Percentiles rank a stretch among this genome's conserved stretches.
These are phyloP conservation scores for Collybia sp. DNA, from an alignment of 768 basidiomycete genomes.

Conservation along the genomic window DNA sequence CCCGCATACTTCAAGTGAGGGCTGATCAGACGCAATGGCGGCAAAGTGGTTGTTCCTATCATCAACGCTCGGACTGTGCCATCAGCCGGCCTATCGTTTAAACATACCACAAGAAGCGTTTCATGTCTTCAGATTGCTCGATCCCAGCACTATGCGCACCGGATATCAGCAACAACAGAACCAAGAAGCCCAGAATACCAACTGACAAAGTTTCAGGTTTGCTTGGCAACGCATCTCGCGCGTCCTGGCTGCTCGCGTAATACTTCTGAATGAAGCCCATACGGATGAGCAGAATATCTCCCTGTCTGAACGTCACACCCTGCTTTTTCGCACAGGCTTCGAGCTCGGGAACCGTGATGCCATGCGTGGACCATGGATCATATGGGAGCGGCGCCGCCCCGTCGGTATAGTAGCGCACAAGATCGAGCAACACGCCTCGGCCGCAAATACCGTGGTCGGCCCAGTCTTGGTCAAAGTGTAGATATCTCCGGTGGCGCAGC, in stretches of 20 bases:
- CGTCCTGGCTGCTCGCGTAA: constrained; percentile 33
- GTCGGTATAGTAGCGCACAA: constrained; percentile 48
- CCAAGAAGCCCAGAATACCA: not conserved
- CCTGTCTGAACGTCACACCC: constrained; percentile 52
- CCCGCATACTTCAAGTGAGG: constrained; percentile 49
- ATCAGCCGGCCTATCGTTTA: constrained; percentile 1
- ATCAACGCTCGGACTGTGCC: not conserved
- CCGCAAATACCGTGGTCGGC: constrained; percentile 67
- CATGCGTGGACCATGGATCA: constrained; percentile 57
- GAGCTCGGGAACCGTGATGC: constrained; percentile 48
- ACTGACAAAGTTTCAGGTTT: constrained; percentile 40
- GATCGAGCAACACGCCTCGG: constrained; percentile 62
- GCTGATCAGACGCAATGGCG: constrained; percentile 65
- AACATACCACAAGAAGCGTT: constrained; percentile 62
- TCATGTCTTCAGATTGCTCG: constrained; percentile 67
- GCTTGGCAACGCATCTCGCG: constrained; percentile 34
- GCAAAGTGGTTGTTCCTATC: constrained; percentile 71
- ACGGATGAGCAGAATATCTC: constrained; percentile 57
- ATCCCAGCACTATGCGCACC: constrained; percentile 50
- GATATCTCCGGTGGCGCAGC: not conserved
- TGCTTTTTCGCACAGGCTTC: constrained; percentile 54
- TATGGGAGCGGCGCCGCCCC: constrained; percentile 41
- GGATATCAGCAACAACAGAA: not conserved
- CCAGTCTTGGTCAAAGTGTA: constrained; percentile 44
- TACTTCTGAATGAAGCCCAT: constrained; percentile 63